Conservation (phyloP, 306 rosid species). For the Fragaria ananassa region DNA sequence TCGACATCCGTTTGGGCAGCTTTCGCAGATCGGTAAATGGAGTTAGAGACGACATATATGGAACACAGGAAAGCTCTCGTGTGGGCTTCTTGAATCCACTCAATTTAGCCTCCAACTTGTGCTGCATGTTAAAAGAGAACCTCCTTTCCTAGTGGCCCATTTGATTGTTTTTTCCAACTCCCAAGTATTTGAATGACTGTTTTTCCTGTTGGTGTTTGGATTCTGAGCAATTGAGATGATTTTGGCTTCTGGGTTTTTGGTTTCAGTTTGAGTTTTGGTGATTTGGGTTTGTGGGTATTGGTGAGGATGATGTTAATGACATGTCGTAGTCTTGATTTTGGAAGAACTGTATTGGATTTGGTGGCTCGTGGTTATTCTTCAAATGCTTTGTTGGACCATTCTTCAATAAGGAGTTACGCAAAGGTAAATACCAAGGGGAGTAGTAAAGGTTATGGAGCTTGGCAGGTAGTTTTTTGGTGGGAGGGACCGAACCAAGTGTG, state of each 20-base stretch:
- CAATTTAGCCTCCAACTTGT: conserved; percentile 41
- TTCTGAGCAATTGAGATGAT: conserved; percentile 29
- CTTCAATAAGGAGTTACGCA: conserved; percentile 39
- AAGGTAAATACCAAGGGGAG: conserved; percentile 44
- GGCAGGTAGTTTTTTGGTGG: conserved; percentile 34
- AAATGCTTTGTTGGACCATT: conserved; percentile 56
- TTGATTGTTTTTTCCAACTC: conserved; percentile 6
- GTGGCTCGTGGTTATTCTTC: conserved; percentile 77
- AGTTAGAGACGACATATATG: too few species aligned
- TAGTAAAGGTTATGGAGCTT: conserved; percentile 38
- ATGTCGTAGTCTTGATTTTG: conserved; percentile 62
- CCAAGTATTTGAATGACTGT: conserved; percentile 27
- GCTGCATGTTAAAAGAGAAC: conserved; percentile 19
- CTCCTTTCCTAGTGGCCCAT: conserved; percentile 34
- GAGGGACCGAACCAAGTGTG: conserved; percentile 46
- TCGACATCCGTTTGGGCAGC: too few species aligned
- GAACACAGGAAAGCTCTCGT: conserved; percentile 17
- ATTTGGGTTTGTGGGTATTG: conserved; percentile 41
- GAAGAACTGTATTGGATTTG: conserved; percentile 53
- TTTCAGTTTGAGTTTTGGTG: conserved; percentile 28
- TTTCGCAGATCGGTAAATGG: too few species aligned
- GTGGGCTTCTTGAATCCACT: conserved; percentile 81
- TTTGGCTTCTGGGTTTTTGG: conserved; percentile 43
- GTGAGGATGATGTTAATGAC: conserved; percentile 75
- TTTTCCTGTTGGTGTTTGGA: conserved; percentile 21